Percentiles rank a stretch among this genome's conserved stretches.
phyloP scores from a whole-genome alignment of 345 rosid genomes.

The Ceriops tagal region DNA sequence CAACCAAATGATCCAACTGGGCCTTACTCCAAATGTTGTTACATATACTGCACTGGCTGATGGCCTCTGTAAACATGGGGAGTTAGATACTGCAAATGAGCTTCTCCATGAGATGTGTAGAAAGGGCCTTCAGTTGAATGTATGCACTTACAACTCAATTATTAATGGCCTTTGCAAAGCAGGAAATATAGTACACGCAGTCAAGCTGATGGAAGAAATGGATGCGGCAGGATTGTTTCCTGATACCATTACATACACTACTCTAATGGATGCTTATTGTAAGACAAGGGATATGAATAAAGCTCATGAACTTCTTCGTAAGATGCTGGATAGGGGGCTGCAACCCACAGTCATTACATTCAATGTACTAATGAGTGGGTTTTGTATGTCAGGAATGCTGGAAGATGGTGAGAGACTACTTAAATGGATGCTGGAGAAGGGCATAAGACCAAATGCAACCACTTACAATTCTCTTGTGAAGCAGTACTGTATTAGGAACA shows the following conservation, averaged over 20 bases:
- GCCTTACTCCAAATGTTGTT: constrained; percentile 70
- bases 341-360: constrained; percentile 75
- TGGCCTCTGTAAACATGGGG: constrained; percentile 82
- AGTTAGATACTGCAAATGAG: constrained; percentile 77
- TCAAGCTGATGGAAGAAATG: constrained; percentile 72
- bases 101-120: constrained; percentile 80
- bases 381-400: constrained; percentile 75
- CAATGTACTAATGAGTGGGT: constrained; percentile 85
- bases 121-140: constrained; percentile 72
- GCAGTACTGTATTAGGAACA: constrained; percentile 56
- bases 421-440: constrained; percentile 81
- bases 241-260: constrained; percentile 70
- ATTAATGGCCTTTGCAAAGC: constrained; percentile 83
- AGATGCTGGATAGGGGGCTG: constrained; percentile 75
- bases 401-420: constrained; percentile 75
- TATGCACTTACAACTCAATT: constrained; percentile 66
- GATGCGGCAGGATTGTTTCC: constrained; percentile 53
- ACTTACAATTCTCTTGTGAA: constrained; percentile 83
- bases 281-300: constrained; percentile 64
- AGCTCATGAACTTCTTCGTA: constrained; percentile 61
- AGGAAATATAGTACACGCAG: constrained; percentile 60
- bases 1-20: constrained; percentile 68
- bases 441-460: constrained; percentile 66
- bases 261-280: constrained; percentile 77
- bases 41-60: constrained; percentile 81